These are phyloP conservation scores for Pseudocercospora fuligena DNA, from an alignment of 2,329 filamentous ascomycete genomes.

Conservation along the genomic window DNA sequence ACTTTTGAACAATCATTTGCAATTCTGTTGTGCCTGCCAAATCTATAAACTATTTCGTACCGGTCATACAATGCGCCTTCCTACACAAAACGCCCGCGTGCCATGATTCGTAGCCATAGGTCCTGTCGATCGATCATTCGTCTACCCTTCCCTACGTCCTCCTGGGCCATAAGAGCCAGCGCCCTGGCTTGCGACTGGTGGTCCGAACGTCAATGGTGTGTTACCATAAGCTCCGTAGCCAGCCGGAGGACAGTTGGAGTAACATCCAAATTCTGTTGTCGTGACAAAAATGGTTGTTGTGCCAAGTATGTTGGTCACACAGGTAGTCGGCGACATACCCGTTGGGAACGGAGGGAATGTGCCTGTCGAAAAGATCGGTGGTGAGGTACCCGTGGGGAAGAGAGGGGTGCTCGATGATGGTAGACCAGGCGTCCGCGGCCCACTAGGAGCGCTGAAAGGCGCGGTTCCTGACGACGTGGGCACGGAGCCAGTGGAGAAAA, in stretches of 20 bases:
- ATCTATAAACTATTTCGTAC: conserved; percentile 11
- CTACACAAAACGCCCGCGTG: conserved; percentile 6
- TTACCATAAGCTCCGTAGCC: conserved; percentile 18
- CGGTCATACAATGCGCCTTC: conserved; percentile 5
- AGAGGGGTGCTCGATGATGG: conserved; percentile 9
- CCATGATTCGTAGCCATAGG: conserved; percentile 9
- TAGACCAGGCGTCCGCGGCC: neutral
- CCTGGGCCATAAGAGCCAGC: conserved; percentile 6
- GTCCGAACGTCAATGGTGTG: conserved; percentile 22
- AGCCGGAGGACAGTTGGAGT: conserved; percentile 26
- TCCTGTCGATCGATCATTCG: neutral
- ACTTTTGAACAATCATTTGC: neutral
- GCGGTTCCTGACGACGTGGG: conserved; percentile 14
- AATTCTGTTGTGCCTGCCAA: neutral
- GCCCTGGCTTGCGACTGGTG: conserved; percentile 14
- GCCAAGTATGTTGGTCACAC: conserved; percentile 30
- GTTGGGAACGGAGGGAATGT: conserved; percentile 28
- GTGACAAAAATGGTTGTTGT: conserved; percentile 34
- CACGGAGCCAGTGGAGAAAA: conserved; percentile 13
- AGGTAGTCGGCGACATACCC: conserved; percentile 20
- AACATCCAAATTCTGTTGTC: conserved; percentile 30
- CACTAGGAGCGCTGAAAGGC: conserved; percentile 7
- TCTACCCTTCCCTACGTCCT: neutral
- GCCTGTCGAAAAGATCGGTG: conserved; percentile 1
- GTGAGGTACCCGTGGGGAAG: conserved; percentile 16